phyloP scores from a whole-genome alignment of 495 filamentous ascomycete species.

The Lasiosphaeria hispida region DNA sequence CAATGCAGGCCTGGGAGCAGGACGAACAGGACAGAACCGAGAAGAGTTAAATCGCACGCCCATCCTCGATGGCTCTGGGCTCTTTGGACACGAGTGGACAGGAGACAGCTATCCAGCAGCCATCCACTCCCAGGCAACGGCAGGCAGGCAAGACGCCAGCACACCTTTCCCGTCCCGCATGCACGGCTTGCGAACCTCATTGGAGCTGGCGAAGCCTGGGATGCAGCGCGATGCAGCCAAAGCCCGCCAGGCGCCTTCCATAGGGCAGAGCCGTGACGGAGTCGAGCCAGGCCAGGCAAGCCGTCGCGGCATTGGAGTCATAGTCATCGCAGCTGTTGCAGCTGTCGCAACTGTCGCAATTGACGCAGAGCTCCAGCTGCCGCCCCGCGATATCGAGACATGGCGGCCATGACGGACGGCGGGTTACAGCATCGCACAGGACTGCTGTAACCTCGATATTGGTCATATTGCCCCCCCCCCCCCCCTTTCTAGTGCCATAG shows the following conservation, averaged over 20 bases:
- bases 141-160: conserved; percentile 24
- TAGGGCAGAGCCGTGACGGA: conserved; percentile 23
- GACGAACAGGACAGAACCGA: not conserved
- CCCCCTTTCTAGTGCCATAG: too few relatives aligned
- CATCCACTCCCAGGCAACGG: conserved; percentile 23
- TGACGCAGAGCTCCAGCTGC: too few relatives aligned
- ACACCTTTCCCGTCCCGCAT: conserved; percentile 24
- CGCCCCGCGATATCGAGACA: not conserved
- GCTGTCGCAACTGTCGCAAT: too few relatives aligned
- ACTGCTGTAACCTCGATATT: not conserved
- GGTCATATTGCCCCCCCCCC: not conserved
- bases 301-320: conserved; percentile 25
- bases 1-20: too few relatives aligned
- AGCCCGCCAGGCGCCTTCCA: conserved; percentile 20
- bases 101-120: conserved; percentile 3
- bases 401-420: not conserved
- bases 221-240: conserved; percentile 29
- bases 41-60: not conserved
- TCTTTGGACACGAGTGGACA: too few relatives aligned
- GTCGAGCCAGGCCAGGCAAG: conserved; percentile 10
- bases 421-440: conserved; percentile 7
- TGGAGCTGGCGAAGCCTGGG: conserved; percentile 27
- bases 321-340: conserved; percentile 17
- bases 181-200: conserved; percentile 16
- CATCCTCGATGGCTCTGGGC: too few relatives aligned